Conservation (phyloP, 495 filamentous ascomycete species). For the Penicillium longicatenatum region DNA sequence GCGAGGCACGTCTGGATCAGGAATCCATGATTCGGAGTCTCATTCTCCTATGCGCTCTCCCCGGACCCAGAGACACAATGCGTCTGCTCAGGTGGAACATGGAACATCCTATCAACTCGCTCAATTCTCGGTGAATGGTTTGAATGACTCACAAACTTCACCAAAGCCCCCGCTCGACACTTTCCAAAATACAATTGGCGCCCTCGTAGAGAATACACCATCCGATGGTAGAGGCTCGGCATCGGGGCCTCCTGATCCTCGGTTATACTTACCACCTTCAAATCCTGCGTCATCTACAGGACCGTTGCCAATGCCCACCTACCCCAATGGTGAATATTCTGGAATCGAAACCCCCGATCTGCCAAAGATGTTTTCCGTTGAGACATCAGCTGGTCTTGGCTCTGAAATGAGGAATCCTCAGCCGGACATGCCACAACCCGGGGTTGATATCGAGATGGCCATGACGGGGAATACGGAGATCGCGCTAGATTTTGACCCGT, state of each 20-base stretch:
- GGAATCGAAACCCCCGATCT: conserved; percentile 14
- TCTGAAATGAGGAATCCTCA: conserved; percentile 17
- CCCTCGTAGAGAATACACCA: neutral
- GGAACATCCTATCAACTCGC: conserved; percentile 18
- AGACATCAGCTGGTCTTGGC: conserved; percentile 10
- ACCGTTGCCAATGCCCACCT: conserved; percentile 11
- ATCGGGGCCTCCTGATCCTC: conserved; percentile 4
- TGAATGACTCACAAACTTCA: conserved; percentile 8
- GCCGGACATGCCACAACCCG: conserved; percentile 14
- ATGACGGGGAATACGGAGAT: conserved; percentile 26
- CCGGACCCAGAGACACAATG: neutral
- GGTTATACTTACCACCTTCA: conserved; percentile 15
- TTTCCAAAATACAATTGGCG: conserved; percentile 1
- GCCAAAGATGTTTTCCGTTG: conserved; percentile 12
- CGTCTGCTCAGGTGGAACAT: neutral
- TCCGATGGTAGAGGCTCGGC: conserved; percentile 12
- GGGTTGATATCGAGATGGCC: conserved; percentile 22
- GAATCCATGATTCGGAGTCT: conserved; percentile 16
- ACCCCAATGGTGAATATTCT: conserved; percentile 19
- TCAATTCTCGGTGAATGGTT: conserved; percentile 23
- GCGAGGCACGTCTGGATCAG: conserved; percentile 12
- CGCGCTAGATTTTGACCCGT: conserved; percentile 26
- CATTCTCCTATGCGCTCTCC: conserved; percentile 11
- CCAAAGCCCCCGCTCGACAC: conserved; percentile 8
- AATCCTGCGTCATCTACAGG: conserved; percentile 6